Evolutionary conservation across 2,329 filamentous ascomycete genomes (phyloP).

Genomic region (Venturiaceae sp.): DNA sequence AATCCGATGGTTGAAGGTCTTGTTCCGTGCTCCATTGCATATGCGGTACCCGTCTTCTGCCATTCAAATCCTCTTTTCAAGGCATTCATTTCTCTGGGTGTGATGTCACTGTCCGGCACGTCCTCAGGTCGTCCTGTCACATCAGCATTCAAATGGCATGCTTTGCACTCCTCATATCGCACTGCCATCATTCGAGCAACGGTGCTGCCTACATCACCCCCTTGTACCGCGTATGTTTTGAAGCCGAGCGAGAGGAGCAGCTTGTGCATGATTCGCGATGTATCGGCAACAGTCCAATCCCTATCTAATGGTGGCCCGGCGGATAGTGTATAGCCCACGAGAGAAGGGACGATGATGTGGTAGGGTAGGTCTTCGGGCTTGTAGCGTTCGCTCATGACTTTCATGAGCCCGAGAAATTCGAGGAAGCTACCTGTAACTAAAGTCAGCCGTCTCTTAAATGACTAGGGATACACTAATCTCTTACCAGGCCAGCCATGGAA

Average conservation of each 20-base stretch:
- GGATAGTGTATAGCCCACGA: constrained; percentile 46
- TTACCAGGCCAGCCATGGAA: constrained; percentile 50
- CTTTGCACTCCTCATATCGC: constrained; percentile 34
- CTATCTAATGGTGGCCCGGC: constrained; percentile 35
- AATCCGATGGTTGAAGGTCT: constrained; percentile 47
- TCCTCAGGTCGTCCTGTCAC: background rate
- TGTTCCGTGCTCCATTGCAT: constrained; percentile 43
- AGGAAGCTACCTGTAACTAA: no score
- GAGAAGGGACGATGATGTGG: constrained; percentile 45
- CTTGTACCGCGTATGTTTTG: constrained; percentile 40
- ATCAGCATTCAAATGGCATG: constrained; percentile 18
- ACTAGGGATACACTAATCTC: no score
- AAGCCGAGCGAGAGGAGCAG: constrained; percentile 47
- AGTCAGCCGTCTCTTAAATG: background rate
- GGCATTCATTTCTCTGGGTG: constrained; percentile 24
- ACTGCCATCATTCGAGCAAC: constrained; percentile 33
- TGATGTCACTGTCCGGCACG: constrained; percentile 12
- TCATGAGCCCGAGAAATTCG: constrained; percentile 46
- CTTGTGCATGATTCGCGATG: constrained; percentile 37
- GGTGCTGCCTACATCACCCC: constrained; percentile 45
- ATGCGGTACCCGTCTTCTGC: constrained; percentile 33
- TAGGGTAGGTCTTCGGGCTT: constrained; percentile 37
- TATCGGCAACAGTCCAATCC: constrained; percentile 31
- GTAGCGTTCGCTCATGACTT: constrained; percentile 37
- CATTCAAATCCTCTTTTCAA: constrained; percentile 31